Conservation (phyloP, 2,329 filamentous ascomycete genomes). For the Clarireedia hainanense region DNA sequence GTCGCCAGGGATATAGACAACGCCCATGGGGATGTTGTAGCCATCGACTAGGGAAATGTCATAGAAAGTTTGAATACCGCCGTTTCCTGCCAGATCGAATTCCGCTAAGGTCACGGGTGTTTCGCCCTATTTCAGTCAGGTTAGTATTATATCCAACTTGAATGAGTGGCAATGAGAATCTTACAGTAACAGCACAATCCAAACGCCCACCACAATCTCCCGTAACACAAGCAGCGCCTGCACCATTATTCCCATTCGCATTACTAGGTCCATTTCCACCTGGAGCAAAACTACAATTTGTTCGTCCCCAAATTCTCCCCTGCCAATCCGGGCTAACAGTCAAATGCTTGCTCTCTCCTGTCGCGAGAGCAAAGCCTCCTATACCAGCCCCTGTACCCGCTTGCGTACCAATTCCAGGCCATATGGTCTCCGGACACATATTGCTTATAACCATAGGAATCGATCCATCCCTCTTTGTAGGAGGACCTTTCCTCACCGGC, state of each 20-base stretch:
- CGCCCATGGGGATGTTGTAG: slow-evolving; percentile 69
- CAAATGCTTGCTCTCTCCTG: slow-evolving; percentile 51
- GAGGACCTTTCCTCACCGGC: slow-evolving; percentile 23
- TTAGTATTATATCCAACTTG: too few relatives aligned
- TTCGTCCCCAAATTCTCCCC: slow-evolving; percentile 74
- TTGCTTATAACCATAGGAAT: slow-evolving; percentile 64
- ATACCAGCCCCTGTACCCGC: slow-evolving; percentile 58
- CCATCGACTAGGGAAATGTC: slow-evolving; percentile 81
- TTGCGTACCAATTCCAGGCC: slow-evolving; percentile 70
- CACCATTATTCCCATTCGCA: slow-evolving; percentile 33
- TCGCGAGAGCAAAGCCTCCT: slow-evolving; percentile 59
- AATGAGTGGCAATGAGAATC: slow-evolving; percentile 23
- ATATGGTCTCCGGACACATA: slow-evolving; percentile 62
- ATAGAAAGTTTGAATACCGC: slow-evolving; percentile 62
- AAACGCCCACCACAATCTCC: slow-evolving; percentile 69
- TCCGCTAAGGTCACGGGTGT: slow-evolving; percentile 72
- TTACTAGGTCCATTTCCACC: slow-evolving; percentile 48
- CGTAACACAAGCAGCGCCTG: slow-evolving; percentile 56
- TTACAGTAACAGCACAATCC: slow-evolving; percentile 61
- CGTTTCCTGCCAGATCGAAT: slow-evolving; percentile 65
- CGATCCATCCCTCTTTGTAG: slow-evolving; percentile 29
- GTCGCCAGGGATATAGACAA: slow-evolving; percentile 50
- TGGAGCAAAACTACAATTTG: slow-evolving; percentile 70
- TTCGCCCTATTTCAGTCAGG: slow-evolving; percentile 46
- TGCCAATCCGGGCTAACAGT: slow-evolving; percentile 69